These are phyloP conservation scores for Cryptococcus jaspeensis DNA, from an alignment of 1,284 basidiomycete genomes.

Conservation along the genomic window DNA sequence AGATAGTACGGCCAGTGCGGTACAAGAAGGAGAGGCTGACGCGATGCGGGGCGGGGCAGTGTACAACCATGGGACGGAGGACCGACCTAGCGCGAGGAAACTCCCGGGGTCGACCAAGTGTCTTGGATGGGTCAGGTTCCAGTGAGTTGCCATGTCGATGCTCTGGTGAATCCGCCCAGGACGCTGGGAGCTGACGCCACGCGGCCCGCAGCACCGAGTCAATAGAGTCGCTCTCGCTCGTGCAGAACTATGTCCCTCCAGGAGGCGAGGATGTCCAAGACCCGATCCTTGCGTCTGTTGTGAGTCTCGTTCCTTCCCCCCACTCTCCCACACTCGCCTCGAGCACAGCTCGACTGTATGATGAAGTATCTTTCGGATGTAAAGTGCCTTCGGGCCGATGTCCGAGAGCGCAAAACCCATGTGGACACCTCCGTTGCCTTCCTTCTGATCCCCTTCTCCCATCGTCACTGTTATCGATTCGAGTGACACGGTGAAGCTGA, in stretches of 20 bases:
- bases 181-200: not conserved
- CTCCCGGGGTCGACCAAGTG: slow-evolving; percentile 34
- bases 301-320: slow-evolving; percentile 26
- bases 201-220: slow-evolving; percentile 40
- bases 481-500: not conserved
- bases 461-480: not conserved
- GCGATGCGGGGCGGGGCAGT: slow-evolving; percentile 23
- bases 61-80: slow-evolving; percentile 48
- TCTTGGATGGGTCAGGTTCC: slow-evolving; percentile 64
- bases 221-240: slow-evolving; percentile 44
- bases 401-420: slow-evolving; percentile 9
- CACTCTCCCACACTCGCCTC: not conserved
- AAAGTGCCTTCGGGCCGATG: slow-evolving; percentile 18
- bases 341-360: slow-evolving; percentile 23
- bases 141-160: slow-evolving; percentile 60
- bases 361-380: slow-evolving; percentile 52
- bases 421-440: slow-evolving; percentile 49
- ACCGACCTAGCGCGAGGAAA: slow-evolving; percentile 34
- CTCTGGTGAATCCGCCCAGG: too few species aligned
- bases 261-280: slow-evolving; percentile 30
- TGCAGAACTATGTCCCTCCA: slow-evolving; percentile 45
- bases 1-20: not conserved
- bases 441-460: slow-evolving; percentile 41
- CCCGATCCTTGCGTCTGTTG: slow-evolving; percentile 45
- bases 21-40: not conserved